Evolutionary conservation across 1,139 yeast genomes (phyloP), one percentile per base, ranked within the genome.

Genomic region (Pichia kudriavzevii): DNA sequence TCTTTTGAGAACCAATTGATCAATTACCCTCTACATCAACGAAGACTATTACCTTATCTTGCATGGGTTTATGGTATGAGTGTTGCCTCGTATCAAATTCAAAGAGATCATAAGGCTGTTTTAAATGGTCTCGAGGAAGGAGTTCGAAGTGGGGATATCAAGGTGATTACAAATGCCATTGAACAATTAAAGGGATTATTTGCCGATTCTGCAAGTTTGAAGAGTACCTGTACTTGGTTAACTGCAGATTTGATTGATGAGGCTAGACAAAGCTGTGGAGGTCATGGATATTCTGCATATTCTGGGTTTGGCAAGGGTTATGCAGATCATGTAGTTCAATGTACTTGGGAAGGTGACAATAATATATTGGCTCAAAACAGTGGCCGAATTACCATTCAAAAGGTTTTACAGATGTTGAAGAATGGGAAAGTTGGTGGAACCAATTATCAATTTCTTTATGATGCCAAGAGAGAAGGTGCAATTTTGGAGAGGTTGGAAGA

Each of bases 291-390:
- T 61, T 83, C 94, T 18, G 75, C 88, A 14, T 87, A 87, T 64
- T 75, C 83, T 47, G 95, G 91, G 4, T 83, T 87, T 55, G 95
- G 94, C 37, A 84, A 81, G 56, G 91, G 88, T 22, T 83, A 74
- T 60, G 72, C 75, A 44, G 96, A 87, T 59, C 88, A 95, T 87
- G 94, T 83, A 22, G 96, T 87, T 32, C 95, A 87, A 64, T 84
- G 94, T 62, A 87, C 95, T 18, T 87, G 96, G 96, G 96, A 87
- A 65, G 96, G 96, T 60, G 96, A 87, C 60, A 87, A 87, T 66
- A 85, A 79, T 53, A 79, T 87, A 34, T 67, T 87, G 49, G 84
- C 87, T 8, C 74, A 84, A 59, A 79, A 87, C 42, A 76, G 87
- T 44, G 96, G 95, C 46, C 74, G 81, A 61, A 77, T 82, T 38